These are phyloP conservation scores for Phytophthora macrochlamydospora DNA, from an alignment of 352 stramenopile genomes.

Conservation along the genomic window DNA sequence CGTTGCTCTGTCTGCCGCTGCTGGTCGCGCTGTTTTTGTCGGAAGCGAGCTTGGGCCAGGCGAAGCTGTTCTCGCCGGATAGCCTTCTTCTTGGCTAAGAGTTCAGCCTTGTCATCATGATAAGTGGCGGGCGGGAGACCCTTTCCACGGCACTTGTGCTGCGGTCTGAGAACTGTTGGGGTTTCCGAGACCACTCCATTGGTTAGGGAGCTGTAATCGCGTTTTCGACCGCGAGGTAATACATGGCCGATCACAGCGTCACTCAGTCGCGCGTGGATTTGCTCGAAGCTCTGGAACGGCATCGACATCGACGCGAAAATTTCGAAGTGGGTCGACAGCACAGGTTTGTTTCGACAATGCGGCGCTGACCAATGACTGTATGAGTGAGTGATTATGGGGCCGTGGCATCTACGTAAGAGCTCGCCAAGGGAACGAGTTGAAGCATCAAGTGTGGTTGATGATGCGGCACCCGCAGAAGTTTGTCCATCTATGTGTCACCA, in stretches of 20 bases:
- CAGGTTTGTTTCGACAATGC: no score
- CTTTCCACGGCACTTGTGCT: neutral
- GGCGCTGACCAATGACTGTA: no score
- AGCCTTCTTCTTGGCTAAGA: slow-evolving; percentile 6
- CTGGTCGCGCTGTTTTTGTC: slow-evolving; percentile 7
- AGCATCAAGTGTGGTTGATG: no score
- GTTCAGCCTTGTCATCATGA: neutral
- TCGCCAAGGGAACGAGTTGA: no score
- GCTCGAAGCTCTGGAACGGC: neutral
- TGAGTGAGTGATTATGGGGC: no score
- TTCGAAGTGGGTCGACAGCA: no score
- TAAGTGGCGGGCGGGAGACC: neutral
- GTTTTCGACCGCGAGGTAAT: neutral
- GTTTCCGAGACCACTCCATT: neutral
- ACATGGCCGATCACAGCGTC: slow-evolving; percentile 12
- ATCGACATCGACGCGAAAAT: neutral
- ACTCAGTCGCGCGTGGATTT: neutral
- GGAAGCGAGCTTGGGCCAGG: slow-evolving; percentile 24
- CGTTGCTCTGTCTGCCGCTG: neutral
- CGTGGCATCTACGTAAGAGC: no score
- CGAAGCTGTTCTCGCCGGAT: slow-evolving; percentile 22
- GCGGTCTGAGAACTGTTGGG: neutral
- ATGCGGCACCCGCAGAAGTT: no score
- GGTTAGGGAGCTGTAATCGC: neutral
- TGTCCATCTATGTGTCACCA: no score